These are phyloP conservation scores for Petunia axillaris DNA, from an alignment of 257 asterid genomes.

Conservation along the genomic window DNA sequence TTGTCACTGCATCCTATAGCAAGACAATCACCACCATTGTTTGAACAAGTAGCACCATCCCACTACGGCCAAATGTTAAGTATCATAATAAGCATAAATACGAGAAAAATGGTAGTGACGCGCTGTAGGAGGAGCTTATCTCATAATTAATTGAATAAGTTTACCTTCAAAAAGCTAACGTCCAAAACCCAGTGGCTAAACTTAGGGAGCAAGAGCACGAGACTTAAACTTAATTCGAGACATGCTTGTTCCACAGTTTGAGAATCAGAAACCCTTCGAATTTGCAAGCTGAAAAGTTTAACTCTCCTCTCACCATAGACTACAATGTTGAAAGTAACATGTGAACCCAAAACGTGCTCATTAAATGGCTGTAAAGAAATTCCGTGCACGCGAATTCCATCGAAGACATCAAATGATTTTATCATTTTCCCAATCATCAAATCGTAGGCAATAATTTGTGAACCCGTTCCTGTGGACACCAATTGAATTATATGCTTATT, in stretches of 20 bases:
- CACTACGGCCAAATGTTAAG: constrained; percentile 33
- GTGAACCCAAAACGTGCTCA: constrained; percentile 32
- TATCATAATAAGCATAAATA: constrained; percentile 4
- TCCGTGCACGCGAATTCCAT: constrained; percentile 96
- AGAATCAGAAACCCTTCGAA: constrained; percentile 31
- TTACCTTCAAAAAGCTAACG: constrained; percentile 74
- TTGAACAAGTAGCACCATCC: constrained; percentile 46
- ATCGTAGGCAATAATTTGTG: constrained; percentile 73
- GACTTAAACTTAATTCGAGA: constrained; percentile 41
- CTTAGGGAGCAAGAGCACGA: constrained; percentile 60
- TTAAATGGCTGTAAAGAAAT: constrained; percentile 48
- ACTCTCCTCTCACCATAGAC: constrained; percentile 91
- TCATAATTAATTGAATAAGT: not conserved
- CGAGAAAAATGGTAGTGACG: not conserved
- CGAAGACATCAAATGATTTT: constrained; percentile 68
- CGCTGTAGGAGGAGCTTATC: not conserved
- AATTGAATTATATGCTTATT: not conserved
- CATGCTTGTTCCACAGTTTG: constrained; percentile 20
- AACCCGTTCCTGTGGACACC: constrained; percentile 74
- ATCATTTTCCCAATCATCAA: constrained; percentile 48
- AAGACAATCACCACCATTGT: constrained; percentile 36
- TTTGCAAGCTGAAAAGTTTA: constrained; percentile 59
- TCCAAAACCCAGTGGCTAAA: constrained; percentile 90
- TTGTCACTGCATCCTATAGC: constrained; percentile 90
- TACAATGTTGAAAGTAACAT: constrained; percentile 47